These are phyloP conservation scores for Marasmius sp. DNA, from an alignment of 1,284 basidiomycete species.

Conservation along the genomic window DNA sequence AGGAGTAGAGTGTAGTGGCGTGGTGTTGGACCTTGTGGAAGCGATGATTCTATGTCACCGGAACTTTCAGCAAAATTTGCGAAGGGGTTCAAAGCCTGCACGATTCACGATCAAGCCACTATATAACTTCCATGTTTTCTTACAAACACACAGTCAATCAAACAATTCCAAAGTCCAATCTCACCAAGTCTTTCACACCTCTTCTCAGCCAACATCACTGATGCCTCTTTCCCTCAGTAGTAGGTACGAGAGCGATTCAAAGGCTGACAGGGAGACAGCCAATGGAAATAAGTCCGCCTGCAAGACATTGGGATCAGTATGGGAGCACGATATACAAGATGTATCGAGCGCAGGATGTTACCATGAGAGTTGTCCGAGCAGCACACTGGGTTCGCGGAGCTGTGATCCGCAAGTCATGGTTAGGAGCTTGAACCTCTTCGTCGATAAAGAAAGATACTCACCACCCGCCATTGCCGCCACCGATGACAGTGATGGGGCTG, in stretches of 20 bases:
- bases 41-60: too few species aligned
- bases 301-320: not conserved
- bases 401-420: not conserved
- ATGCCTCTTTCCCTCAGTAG: too few species aligned
- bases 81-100: too few species aligned
- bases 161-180: too few species aligned
- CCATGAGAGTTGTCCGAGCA: slow-evolving; percentile 5
- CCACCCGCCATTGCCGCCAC: slow-evolving; percentile 2
- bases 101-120: too few species aligned
- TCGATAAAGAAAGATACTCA: not conserved
- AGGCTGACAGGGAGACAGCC: not conserved
- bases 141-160: too few species aligned
- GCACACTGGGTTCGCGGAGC: slow-evolving; percentile 1
- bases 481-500: slow-evolving; percentile 8
- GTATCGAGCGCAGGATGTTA: not conserved
- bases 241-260: not conserved
- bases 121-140: too few species aligned
- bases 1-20: too few species aligned
- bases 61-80: too few species aligned
- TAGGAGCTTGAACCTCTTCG: not conserved
- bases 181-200: too few species aligned
- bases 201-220: too few species aligned
- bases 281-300: not conserved
- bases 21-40: too few species aligned
- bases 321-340: not conserved